Evolutionary conservation across 1,284 basidiomycete species (phyloP), one percentile per base, ranked within the genome.

Genomic region (Boletellus deceptivus): DNA sequence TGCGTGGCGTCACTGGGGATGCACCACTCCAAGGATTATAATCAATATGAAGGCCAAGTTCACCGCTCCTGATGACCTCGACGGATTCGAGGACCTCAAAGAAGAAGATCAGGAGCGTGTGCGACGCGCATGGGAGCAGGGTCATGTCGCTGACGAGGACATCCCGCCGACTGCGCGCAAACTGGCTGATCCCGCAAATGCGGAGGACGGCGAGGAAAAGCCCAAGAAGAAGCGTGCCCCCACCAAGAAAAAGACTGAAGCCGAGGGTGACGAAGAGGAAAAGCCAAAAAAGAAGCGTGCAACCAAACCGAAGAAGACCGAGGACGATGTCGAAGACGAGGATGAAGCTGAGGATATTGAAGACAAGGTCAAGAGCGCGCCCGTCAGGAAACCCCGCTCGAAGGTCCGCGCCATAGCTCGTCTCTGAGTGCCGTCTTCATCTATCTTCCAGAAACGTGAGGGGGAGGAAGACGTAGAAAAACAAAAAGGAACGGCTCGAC

Each of bases 1-100:
- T 59, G 64, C 73, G 41, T 91, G 86, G 85, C 80, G 88, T 57
- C 91, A 93, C 64, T 92, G 86, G 86, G 86, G 88, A 50, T 95
- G 93, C 59, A 77, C 81, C 6, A 91, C 91, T 0, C 51, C 75
- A 20, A 82, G 77, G 57, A 80, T 93, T 48, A 62, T 94, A 35
- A 66, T 69, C n/a, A 91, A 92, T 63, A 77, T 91, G 70, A 86
- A 91, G 70, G 75, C 79, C 27, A 71, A 72, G 6, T 78, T 87
- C 60, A 72, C 76, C 8, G 75, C 79, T 10, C 74, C 81, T 0
- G 74, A 79, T 11, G 90, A 88, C 1, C 71, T 90, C 29, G 88
- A 90, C 59, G 88, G 87, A 17, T 89, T 77, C 61, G 84, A 89
- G 1, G 82, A 84, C 0, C 75, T 91, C 46, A 72, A 68, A 0